A percentile compares a stretch with the other conserved stretches of the same genome.
Evolutionary conservation across 1,284 basidiomycete species (phyloP).

Genomic region (Boletus subluridellus): DNA sequence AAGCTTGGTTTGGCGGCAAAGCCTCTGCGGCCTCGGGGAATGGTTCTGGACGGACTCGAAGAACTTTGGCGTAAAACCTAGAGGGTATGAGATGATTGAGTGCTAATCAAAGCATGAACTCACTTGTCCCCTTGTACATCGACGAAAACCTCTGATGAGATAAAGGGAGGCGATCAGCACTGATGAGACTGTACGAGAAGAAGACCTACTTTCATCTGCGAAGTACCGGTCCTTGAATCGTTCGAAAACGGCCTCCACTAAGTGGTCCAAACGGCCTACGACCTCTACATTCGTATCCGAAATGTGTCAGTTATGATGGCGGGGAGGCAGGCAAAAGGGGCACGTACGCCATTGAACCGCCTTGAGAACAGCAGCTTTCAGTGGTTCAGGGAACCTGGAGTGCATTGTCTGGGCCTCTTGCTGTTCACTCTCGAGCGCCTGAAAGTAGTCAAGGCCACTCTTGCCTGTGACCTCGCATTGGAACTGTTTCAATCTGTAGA

Average conservation of each 20-base stretch:
- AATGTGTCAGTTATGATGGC: constrained; percentile 14
- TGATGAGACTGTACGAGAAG: constrained; percentile 4
- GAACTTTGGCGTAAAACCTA: constrained; percentile 76
- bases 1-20: constrained; percentile 32
- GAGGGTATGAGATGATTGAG: constrained; percentile 25
- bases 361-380: constrained; percentile 87
- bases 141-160: constrained; percentile 67
- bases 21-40: constrained; percentile 44
- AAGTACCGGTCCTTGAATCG: constrained; percentile 96
- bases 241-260: constrained; percentile 92
- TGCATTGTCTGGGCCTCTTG: constrained; percentile 87
- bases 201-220: constrained; percentile 75
- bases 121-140: constrained; percentile 81
- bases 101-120: constrained; percentile 31
- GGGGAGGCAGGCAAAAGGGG: constrained; percentile 24
- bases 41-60: constrained; percentile 66
- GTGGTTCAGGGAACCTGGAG: constrained; percentile 84
- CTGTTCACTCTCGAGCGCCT: constrained; percentile 87
- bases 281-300: constrained; percentile 61
- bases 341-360: constrained; percentile 94
- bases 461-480: constrained; percentile 95
- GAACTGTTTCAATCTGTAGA: constrained; percentile 91
- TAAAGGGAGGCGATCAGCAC: constrained; percentile 27
- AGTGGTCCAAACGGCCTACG: constrained; percentile 89
- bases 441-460: constrained; percentile 89